Evolutionary conservation across 345 rosid species (phyloP), one percentile per base, ranked within the genome.

Genomic region (Citrus medica): DNA sequence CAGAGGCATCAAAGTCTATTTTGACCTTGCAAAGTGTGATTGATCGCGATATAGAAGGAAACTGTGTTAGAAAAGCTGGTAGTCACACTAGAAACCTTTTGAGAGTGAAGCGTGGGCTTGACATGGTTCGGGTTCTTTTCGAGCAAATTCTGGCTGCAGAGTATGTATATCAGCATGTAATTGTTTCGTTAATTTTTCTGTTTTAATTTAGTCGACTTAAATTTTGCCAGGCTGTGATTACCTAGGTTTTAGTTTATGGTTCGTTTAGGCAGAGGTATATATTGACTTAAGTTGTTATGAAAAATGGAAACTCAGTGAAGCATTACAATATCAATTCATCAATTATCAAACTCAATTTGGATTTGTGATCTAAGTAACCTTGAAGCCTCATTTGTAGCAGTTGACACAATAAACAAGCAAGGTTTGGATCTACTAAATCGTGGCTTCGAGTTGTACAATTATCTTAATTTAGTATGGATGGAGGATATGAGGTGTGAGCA

Each of bases 81-180:
- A 95, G 99, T 82, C 99, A 92, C 83, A 75, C 97, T 2, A 86
- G 99, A 77, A 96, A 96, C 83, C 92, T 96, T 37, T 76, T 92
- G 90, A 88, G 94, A 82, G 98, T 96, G 9, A 96, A 94, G 90
- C 98, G 99, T 24, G 99, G 98, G 60, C 86, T 96, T 56, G 99
- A 94, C 81, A 91, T 96, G 99, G 98, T 94, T 73, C 89, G 82
- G 85, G 92, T 94, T 59, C 92, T 96, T 27, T 94, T 93, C 60
- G 94, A 91, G 81, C 91, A 92, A 80, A 89, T 96, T 30, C 67
- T 96, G 13, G 82, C 83, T 74, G 79, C 96, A 40, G 88, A 88
- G 98, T 93, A 89, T 17, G 97, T 83, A 30, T 56, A 69, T 19
- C 21, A 27, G 27, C 37, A 1, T n/a, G n/a, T 19, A 67, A 53